Conservation (phyloP, 352 stramenopile species). For the Pythium grandisporangium region DNA sequence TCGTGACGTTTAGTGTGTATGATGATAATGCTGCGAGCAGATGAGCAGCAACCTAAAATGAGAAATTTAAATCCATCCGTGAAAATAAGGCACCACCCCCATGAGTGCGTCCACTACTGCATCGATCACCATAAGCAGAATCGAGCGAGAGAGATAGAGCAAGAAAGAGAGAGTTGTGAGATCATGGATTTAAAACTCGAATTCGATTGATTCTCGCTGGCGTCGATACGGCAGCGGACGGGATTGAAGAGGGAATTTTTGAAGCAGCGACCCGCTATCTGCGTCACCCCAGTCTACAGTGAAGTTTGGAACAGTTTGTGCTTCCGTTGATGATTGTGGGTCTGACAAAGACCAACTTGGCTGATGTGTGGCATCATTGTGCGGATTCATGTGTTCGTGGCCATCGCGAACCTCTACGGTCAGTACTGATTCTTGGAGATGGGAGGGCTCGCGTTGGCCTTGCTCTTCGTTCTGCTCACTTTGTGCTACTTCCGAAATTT, state of each 20-base stretch:
- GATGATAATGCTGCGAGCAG: conserved; percentile 67
- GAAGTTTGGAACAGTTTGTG: background rate
- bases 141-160: no score
- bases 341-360: background rate
- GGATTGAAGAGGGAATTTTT: background rate
- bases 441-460: background rate
- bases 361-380: background rate
- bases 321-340: background rate
- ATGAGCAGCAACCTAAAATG: background rate
- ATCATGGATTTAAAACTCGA: background rate
- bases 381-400: conserved; percentile 1
- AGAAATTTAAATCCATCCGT: no score
- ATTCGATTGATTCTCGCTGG: no score
- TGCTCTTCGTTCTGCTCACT: background rate
- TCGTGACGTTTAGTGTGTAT: no score
- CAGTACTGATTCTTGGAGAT: conserved; percentile 5
- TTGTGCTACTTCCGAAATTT: background rate
- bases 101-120: no score
- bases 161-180: background rate
- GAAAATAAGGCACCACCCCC: no score
- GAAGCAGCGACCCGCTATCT: no score
- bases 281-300: no score
- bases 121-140: no score
- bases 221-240: background rate
- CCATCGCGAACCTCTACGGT: conserved; percentile 2